Conservation (phyloP, 345 rosid species). For the Eucalyptus melliodora region DNA sequence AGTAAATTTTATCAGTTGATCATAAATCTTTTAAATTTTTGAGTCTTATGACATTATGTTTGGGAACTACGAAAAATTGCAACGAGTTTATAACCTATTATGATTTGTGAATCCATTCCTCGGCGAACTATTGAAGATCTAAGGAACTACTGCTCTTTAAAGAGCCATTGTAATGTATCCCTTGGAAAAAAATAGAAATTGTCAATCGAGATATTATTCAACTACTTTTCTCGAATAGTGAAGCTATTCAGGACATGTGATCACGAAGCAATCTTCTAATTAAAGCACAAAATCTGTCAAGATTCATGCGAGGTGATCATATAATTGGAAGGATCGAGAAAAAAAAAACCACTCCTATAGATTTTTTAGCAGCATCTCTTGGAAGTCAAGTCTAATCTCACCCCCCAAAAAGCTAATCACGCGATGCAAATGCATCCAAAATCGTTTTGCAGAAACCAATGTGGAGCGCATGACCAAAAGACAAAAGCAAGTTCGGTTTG, state of each 20-base stretch:
- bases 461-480: neutral
- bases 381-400: neutral
- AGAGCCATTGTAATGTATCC: neutral
- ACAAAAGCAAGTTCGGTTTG: neutral
- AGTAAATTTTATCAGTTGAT: neutral
- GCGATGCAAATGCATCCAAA: neutral
- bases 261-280: neutral
- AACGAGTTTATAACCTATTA: neutral
- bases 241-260: neutral
- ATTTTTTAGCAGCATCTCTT: neutral
- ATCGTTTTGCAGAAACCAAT: neutral
- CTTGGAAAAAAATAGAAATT: neutral
- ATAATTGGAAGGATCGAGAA: neutral
- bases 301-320: neutral
- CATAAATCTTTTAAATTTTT: neutral
- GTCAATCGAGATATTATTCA: neutral
- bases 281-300: neutral
- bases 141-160: neutral
- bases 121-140: neutral
- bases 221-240: neutral
- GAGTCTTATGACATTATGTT: rapidly evolving
- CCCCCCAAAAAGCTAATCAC: neutral
- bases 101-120: neutral
- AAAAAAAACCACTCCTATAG: neutral
- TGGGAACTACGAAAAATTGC: neutral